These are phyloP conservation scores for Aspergillaceae sp. DNA, from an alignment of 2,329 filamentous ascomycete species.

Conservation along the genomic window DNA sequence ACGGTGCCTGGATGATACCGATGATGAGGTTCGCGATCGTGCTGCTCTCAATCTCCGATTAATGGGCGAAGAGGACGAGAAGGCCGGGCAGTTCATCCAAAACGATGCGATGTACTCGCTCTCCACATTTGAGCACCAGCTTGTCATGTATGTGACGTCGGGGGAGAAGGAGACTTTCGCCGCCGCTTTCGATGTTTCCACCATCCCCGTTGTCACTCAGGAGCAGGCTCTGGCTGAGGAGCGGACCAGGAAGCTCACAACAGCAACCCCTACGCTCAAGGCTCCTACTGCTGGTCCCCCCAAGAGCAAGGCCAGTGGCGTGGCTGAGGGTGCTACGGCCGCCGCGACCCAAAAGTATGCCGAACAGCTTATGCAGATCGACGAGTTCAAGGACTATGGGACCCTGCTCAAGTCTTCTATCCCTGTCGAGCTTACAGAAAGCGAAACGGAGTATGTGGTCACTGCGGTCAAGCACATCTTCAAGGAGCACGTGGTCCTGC, in stretches of 20 bases:
- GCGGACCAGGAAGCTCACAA: slow-evolving; percentile 92
- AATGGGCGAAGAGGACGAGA: slow-evolving; percentile 84
- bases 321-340: slow-evolving; percentile 68
- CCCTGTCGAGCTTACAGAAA: slow-evolving; percentile 83
- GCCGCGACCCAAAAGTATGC: slow-evolving; percentile 82
- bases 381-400: slow-evolving; percentile 85
- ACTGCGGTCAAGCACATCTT: slow-evolving; percentile 92
- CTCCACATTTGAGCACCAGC: slow-evolving; percentile 80
- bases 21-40: slow-evolving; percentile 94
- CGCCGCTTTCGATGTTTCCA: slow-evolving; percentile 78
- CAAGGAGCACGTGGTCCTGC: slow-evolving; percentile 90
- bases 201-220: slow-evolving; percentile 84
- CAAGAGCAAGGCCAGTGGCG: slow-evolving; percentile 59
- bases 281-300: slow-evolving; percentile 71
- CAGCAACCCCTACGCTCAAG: slow-evolving; percentile 86
- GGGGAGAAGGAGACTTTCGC: slow-evolving; percentile 80
- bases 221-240: slow-evolving; percentile 96
- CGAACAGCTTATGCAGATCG: slow-evolving; percentile 76
- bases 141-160: slow-evolving; percentile 94
- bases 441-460: slow-evolving; percentile 96
- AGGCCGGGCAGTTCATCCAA: slow-evolving; percentile 81
- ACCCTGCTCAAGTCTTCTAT: slow-evolving; percentile 83
- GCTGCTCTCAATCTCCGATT: slow-evolving; percentile 85
- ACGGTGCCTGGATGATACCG: slow-evolving; percentile 88
- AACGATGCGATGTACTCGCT: slow-evolving; percentile 55